phyloP scores from a whole-genome alignment of 2,329 filamentous ascomycete species.

The Tolypocladium ophioglossoides region DNA sequence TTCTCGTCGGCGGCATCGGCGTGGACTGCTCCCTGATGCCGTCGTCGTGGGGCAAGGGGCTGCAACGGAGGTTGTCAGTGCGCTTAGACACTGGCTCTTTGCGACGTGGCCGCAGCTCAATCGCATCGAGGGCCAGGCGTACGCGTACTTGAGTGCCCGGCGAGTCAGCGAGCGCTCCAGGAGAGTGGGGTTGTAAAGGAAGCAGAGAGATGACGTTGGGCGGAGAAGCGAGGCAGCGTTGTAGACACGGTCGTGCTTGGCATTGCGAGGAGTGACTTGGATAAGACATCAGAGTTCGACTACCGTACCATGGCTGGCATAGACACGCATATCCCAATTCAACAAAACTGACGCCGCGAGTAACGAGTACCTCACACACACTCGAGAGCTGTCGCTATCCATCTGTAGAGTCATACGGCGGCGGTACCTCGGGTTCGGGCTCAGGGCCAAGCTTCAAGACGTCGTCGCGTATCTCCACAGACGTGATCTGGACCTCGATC shows the following conservation, averaged over 20 bases:
- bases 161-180: too few species aligned
- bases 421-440: background rate
- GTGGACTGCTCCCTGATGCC: slow-evolving; percentile 37
- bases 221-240: slow-evolving; percentile 29
- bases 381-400: background rate
- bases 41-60: slow-evolving; percentile 21
- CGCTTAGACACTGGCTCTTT: slow-evolving; percentile 33
- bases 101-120: slow-evolving; percentile 25
- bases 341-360: background rate
- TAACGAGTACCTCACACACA: too few species aligned
- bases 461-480: background rate
- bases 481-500: background rate
- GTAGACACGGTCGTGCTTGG: slow-evolving; percentile 27
- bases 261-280: slow-evolving; percentile 25
- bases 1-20: slow-evolving; percentile 22
- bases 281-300: background rate
- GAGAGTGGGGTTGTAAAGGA: slow-evolving; percentile 15
- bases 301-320: background rate
- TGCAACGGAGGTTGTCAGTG: slow-evolving; percentile 26
- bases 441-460: background rate
- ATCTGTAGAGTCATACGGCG: background rate
- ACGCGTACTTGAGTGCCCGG: too few species aligned
- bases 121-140: too few species aligned
- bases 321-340: background rate
- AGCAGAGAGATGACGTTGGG: slow-evolving; percentile 28